A percentile compares a stretch with the other conserved stretches of the same genome.
These are phyloP conservation scores for Aspergillus ibericus DNA, from an alignment of 2,329 filamentous ascomycete genomes.

Conservation along the genomic window DNA sequence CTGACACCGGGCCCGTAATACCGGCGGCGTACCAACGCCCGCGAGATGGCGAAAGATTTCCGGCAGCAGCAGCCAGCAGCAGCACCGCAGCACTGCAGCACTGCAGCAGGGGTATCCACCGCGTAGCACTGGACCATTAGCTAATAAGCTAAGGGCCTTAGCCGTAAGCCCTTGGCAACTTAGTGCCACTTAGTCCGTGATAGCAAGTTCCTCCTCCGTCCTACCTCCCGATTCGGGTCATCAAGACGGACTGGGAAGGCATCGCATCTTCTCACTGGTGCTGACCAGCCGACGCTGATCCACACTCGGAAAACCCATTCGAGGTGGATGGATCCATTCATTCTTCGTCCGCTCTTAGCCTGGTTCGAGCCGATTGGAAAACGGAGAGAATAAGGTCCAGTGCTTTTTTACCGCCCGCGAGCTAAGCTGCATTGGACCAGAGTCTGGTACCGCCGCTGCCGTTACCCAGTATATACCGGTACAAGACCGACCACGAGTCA, in stretches of 20 bases:
- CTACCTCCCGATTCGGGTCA: neutral
- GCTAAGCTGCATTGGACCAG: neutral
- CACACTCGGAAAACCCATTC: conserved; percentile 4
- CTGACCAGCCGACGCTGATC: neutral
- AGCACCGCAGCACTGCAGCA: too few species aligned
- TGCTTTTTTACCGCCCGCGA: neutral
- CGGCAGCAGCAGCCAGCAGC: too few species aligned
- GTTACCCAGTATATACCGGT: neutral
- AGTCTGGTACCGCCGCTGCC: neutral
- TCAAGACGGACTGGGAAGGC: neutral
- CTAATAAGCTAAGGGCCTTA: conserved; percentile 4
- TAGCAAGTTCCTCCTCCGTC: conserved; percentile 9
- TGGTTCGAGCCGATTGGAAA: conserved; percentile 9
- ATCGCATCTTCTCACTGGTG: neutral
- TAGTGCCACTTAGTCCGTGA: conserved; percentile 12
- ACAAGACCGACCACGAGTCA: neutral
- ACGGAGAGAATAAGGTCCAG: neutral
- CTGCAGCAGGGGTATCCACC: neutral
- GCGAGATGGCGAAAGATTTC: neutral
- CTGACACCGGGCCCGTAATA: conserved; percentile 6
- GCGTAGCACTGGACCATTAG: neutral
- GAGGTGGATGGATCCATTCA: neutral
- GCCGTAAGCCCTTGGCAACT: conserved; percentile 8
- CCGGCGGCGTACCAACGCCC: neutral
- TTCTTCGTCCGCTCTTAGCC: conserved; percentile 11